Evolutionary conservation across 208 protist genomes (phyloP).

Genomic region (Leishmania lainsoni): DNA sequence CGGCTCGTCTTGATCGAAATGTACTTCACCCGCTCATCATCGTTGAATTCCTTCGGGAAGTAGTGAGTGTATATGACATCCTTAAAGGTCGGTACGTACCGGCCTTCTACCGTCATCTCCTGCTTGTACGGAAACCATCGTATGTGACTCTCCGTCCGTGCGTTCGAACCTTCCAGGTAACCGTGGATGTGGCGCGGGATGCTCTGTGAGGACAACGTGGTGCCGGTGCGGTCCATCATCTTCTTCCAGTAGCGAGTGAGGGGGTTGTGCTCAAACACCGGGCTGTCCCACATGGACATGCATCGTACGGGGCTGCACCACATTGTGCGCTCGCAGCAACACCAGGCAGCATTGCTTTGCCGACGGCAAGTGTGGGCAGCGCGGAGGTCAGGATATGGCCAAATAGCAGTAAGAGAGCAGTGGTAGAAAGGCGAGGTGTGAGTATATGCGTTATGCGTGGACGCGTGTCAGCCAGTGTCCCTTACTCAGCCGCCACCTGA

Average conservation of each 20-base stretch:
- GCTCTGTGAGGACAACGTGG: constrained; percentile 76
- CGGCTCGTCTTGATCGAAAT: constrained; percentile 75
- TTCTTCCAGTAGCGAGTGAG: constrained; percentile 82
- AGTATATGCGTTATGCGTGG: neutral
- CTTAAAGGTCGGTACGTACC: constrained; percentile 75
- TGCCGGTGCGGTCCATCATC: constrained; percentile 79
- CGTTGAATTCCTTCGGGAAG: constrained; percentile 77
- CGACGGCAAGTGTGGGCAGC: neutral
- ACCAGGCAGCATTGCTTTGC: neutral
- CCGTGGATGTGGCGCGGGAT: constrained; percentile 89
- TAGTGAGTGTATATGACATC: constrained; percentile 85
- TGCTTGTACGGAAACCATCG: constrained; percentile 91
- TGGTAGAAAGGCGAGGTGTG: neutral
- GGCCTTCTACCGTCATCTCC: constrained; percentile 81
- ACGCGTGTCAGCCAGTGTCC: neutral
- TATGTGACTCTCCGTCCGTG: constrained; percentile 65
- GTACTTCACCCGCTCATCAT: constrained; percentile 88
- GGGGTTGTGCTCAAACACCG: constrained; percentile 80
- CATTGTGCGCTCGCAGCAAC: constrained; percentile 11
- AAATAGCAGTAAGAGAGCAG: neutral
- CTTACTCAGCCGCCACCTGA: neutral
- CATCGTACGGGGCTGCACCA: constrained; percentile 19
- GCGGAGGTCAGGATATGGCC: neutral
- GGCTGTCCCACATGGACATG: constrained; percentile 86
- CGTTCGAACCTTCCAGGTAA: constrained; percentile 76